A percentile compares a stretch with the other conserved stretches of the same genome.
phyloP scores from a whole-genome alignment of 2,329 filamentous ascomycete species.

The Fulvia fulva region DNA sequence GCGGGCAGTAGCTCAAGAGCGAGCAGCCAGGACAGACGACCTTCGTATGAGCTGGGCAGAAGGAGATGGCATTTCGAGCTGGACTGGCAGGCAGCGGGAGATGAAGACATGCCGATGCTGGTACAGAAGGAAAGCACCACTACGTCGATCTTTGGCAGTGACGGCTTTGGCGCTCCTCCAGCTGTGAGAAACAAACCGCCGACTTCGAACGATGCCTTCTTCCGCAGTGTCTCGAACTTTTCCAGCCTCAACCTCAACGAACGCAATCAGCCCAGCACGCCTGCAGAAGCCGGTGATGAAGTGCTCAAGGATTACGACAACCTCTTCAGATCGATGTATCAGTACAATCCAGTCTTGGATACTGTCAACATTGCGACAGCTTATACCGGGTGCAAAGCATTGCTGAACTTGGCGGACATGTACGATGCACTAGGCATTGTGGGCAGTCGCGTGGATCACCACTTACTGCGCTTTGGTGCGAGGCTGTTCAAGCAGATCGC shows the following conservation, averaged over 20 bases:
- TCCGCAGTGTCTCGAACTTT: slow-evolving; percentile 82
- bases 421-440: slow-evolving; percentile 88
- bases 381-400: slow-evolving; percentile 88
- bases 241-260: slow-evolving; percentile 50
- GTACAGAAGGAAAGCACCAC: slow-evolving; percentile 64
- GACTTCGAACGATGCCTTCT: slow-evolving; percentile 66
- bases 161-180: slow-evolving; percentile 38
- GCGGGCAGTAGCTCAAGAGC: slow-evolving; percentile 34
- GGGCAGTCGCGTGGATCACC: slow-evolving; percentile 86
- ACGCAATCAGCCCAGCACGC: slow-evolving; percentile 37
- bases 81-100: slow-evolving; percentile 64
- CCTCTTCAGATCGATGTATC: slow-evolving; percentile 93
- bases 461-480: slow-evolving; percentile 85
- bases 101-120: slow-evolving; percentile 72
- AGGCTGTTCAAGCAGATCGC: slow-evolving; percentile 93
- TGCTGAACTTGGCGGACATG: slow-evolving; percentile 85
- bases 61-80: slow-evolving; percentile 83
- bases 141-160: slow-evolving; percentile 28
- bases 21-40: slow-evolving; percentile 37
- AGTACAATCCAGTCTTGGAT: slow-evolving; percentile 78
- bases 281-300: slow-evolving; percentile 61
- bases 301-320: slow-evolving; percentile 91
- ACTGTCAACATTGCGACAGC: slow-evolving; percentile 84
- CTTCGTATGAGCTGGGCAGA: slow-evolving; percentile 39
- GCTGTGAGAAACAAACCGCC: slow-evolving; percentile 60